Evolutionary conservation across 2,329 filamentous ascomycete species (phyloP).

Genomic region (Tolypocladium pustulatum): DNA sequence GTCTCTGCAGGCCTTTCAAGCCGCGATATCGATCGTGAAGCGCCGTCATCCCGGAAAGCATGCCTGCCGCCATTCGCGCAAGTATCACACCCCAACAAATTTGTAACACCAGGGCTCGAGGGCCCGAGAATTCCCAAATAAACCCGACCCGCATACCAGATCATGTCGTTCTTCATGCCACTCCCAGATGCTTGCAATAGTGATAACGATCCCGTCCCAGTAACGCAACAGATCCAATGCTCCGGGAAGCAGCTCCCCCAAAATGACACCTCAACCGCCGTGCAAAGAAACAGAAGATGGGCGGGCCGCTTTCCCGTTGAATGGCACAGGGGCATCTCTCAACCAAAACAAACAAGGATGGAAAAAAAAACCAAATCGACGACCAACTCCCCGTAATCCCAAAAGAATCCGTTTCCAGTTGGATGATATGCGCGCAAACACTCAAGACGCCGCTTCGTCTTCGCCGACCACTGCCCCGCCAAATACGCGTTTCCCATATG

Average conservation of each 20-base stretch:
- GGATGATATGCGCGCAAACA: conserved; percentile 16
- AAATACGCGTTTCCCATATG: conserved; percentile 20
- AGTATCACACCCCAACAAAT: conserved; percentile 15
- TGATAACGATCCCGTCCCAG: conserved; percentile 14
- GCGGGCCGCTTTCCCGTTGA: conserved; percentile 18
- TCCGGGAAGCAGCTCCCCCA: conserved; percentile 1
- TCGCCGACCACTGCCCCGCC: conserved; percentile 20
- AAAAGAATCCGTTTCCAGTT: conserved; percentile 18
- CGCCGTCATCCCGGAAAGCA: conserved; percentile 21
- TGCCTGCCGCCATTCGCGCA: conserved; percentile 16
- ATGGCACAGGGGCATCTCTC: conserved; percentile 16
- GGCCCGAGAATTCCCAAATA: conserved; percentile 19
- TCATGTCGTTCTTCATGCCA: conserved; percentile 21
- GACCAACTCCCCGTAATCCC: conserved; percentile 26
- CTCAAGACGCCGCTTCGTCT: conserved; percentile 23
- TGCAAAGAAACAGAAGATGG: conserved; percentile 14
- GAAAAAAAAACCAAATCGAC: conserved; percentile 6
- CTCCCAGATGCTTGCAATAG: conserved; percentile 20
- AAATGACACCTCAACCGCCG: conserved; percentile 5
- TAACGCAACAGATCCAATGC: conserved; percentile 13
- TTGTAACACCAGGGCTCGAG: conserved; percentile 24
- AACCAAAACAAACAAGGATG: conserved; percentile 3
- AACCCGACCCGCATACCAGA: conserved; percentile 18
- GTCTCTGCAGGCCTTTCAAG: conserved; percentile 18
- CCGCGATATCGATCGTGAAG: conserved; percentile 14